phyloP scores from a whole-genome alignment of 2,329 filamentous ascomycete species.

The Sporothrix luriei region DNA sequence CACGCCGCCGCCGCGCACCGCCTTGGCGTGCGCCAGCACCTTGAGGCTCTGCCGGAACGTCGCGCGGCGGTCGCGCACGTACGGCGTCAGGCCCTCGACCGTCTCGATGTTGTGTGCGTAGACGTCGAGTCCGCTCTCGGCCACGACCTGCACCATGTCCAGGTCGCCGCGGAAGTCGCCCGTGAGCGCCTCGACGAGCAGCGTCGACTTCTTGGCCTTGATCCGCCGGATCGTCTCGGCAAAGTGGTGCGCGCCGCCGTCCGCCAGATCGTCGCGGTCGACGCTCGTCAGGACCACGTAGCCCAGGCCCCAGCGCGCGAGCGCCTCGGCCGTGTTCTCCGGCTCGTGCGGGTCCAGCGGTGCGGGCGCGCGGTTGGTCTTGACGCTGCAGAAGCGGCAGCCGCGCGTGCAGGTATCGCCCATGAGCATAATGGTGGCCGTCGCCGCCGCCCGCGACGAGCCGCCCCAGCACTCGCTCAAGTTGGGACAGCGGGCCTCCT shows the following conservation, averaged over 20 bases:
- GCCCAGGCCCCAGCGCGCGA: slow-evolving; percentile 88
- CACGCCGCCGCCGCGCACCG: slow-evolving; percentile 60
- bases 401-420: slow-evolving; percentile 96
- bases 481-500: slow-evolving; percentile 96
- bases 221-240: slow-evolving; percentile 93
- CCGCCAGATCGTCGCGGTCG: slow-evolving; percentile 86
- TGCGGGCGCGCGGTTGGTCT: slow-evolving; percentile 74
- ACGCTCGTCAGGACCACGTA: slow-evolving; percentile 95
- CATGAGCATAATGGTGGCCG: slow-evolving; percentile 99
- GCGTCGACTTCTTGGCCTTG: slow-evolving; percentile 76
- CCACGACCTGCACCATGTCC: slow-evolving; percentile 84
- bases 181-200: slow-evolving; percentile 81
- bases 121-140: slow-evolving; percentile 86
- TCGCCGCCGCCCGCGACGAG: slow-evolving; percentile 81
- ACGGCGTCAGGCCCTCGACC: slow-evolving; percentile 84
- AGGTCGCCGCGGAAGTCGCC: slow-evolving; percentile 85
- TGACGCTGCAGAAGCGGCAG: slow-evolving; percentile 95
- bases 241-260: slow-evolving; percentile 87
- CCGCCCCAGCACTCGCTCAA: slow-evolving; percentile 99
- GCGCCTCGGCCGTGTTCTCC: slow-evolving; percentile 92
- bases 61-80: slow-evolving; percentile 84
- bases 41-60: slow-evolving; percentile 83
- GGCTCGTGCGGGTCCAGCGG: slow-evolving; percentile 94
- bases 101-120: slow-evolving; percentile 98
- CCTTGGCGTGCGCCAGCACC: slow-evolving; percentile 81